Evolutionary conservation across 495 filamentous ascomycete genomes (phyloP).

Genomic region (Patellaria atrata): DNA sequence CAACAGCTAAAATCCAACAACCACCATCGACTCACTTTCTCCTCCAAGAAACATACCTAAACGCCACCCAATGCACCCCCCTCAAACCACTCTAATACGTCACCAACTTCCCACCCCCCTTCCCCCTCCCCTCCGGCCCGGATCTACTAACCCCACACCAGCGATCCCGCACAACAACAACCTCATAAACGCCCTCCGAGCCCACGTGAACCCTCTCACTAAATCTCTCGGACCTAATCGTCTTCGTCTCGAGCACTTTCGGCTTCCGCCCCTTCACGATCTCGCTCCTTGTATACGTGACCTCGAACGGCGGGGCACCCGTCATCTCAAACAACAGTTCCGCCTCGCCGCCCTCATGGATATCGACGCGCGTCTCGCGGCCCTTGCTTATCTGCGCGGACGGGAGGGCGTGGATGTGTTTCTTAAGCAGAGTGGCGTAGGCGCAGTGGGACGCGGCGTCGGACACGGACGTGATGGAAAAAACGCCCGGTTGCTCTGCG

Average conservation of each 20-base stretch:
- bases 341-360: slow-evolving; percentile 87
- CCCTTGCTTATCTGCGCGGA: slow-evolving; percentile 80
- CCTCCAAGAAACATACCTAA: background rate
- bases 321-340: slow-evolving; percentile 88
- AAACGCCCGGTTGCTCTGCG: slow-evolving; percentile 76
- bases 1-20: too few relatives aligned
- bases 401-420: slow-evolving; percentile 79
- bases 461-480: slow-evolving; percentile 68
- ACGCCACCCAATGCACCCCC: slow-evolving; percentile 9
- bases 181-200: slow-evolving; percentile 93
- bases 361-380: slow-evolving; percentile 62
- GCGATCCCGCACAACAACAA: slow-evolving; percentile 83
- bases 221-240: slow-evolving; percentile 67
- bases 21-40: background rate
- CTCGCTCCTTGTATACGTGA: slow-evolving; percentile 85
- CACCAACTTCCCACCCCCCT: slow-evolving; percentile 26
- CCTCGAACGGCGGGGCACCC: slow-evolving; percentile 93
- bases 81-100: slow-evolving; percentile 11
- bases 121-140: slow-evolving; percentile 28
- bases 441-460: slow-evolving; percentile 76
- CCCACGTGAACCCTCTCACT: slow-evolving; percentile 65
- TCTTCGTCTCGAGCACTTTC: slow-evolving; percentile 74
- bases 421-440: slow-evolving; percentile 57
- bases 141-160: slow-evolving; percentile 73
- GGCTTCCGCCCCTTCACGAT: slow-evolving; percentile 45